phyloP scores from a whole-genome alignment of 2,329 filamentous ascomycete genomes.

The Ophiosphaerella narmari region DNA sequence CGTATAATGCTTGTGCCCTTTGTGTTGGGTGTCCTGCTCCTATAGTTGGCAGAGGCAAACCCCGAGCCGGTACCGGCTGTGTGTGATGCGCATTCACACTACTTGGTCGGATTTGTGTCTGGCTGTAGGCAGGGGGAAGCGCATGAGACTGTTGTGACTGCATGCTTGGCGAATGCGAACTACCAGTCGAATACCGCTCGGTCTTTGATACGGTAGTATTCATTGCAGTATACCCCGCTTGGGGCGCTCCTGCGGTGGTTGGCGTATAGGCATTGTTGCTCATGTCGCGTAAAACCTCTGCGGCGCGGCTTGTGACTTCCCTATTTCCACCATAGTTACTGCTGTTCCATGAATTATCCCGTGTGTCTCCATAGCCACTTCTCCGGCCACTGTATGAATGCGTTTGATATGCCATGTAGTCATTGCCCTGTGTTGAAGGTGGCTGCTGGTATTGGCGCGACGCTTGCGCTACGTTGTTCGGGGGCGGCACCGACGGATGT shows the following conservation, averaged over 20 bases:
- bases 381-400: conserved; percentile 25
- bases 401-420: conserved; percentile 33
- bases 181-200: conserved; percentile 21
- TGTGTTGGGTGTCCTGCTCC: conserved; percentile 33
- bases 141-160: conserved; percentile 27
- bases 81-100: conserved; percentile 33
- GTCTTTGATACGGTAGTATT: conserved; percentile 22
- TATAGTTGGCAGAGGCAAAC: conserved; percentile 29
- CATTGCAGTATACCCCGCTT: conserved; percentile 27
- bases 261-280: conserved; percentile 35
- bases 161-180: conserved; percentile 14
- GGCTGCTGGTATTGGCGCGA: conserved; percentile 34
- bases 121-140: conserved; percentile 20
- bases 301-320: conserved; percentile 36
- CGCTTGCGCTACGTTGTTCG: conserved; percentile 28
- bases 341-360: conserved; percentile 27
- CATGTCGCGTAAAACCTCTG: conserved; percentile 41
- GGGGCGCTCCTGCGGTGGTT: conserved; percentile 16
- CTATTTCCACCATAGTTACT: conserved; percentile 29
- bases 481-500: conserved; percentile 30
- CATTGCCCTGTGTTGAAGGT: conserved; percentile 26
- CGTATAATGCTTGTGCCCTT: conserved; percentile 24
- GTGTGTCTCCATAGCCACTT: conserved; percentile 24
- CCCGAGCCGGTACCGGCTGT: conserved; percentile 20
- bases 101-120: conserved; percentile 30